Conservation (phyloP, 169 alveolate genomes). For the Cryptosporidium canis region DNA sequence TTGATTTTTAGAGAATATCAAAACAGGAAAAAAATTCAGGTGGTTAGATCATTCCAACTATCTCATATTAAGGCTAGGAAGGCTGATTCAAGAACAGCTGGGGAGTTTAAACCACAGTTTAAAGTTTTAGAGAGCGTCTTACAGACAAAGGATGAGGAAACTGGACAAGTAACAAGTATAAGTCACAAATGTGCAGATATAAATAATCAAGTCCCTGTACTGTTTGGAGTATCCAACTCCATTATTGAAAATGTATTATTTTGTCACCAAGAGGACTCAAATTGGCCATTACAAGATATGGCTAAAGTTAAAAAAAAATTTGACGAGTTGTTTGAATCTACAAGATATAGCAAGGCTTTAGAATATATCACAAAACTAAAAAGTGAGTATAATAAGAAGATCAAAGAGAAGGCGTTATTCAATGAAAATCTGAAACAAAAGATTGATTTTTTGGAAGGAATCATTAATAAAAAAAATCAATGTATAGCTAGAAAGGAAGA, state of each 20-base stretch:
- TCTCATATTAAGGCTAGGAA: conserved; percentile 78
- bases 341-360: conserved; percentile 87
- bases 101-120: conserved; percentile 78
- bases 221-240: conserved; percentile 94
- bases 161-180: conserved; percentile 77
- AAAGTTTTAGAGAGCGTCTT: conserved; percentile 78
- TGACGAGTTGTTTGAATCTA: conserved; percentile 95
- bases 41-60: conserved; percentile 85
- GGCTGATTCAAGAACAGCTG: not conserved
- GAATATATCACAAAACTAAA: conserved; percentile 52
- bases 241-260: conserved; percentile 94
- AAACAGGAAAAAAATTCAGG: conserved; percentile 79
- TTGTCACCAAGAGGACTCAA: conserved; percentile 97
- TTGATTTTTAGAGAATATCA: conserved; percentile 79
- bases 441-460: conserved; percentile 5
- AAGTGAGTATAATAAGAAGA: conserved; percentile 36
- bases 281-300: conserved; percentile 95
- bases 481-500: conserved; percentile 3
- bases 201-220: conserved; percentile 90
- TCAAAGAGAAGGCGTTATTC: conserved; percentile 16
- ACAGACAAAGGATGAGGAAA: conserved; percentile 73
- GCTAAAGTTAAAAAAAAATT: conserved; percentile 93
- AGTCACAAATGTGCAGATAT: conserved; percentile 88
- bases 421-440: conserved; percentile 23
- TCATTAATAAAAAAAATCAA: conserved; percentile 10